A percentile compares a stretch with the other conserved stretches of the same genome.
phyloP scores from a whole-genome alignment of 176 grass and related monocot species.

The Aechmea fasciata region DNA sequence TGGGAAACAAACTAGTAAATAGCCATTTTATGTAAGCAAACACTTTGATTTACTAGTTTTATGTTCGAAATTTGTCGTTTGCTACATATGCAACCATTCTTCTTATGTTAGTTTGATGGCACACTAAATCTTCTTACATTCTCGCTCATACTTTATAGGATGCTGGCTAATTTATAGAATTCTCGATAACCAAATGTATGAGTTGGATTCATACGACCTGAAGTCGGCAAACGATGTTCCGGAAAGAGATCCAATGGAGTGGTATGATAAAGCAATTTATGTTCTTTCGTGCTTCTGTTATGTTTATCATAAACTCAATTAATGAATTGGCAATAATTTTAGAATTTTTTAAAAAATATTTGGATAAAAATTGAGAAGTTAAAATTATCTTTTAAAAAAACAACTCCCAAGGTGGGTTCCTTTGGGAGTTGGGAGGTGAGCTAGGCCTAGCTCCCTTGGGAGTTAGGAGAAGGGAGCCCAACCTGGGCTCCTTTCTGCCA shows the following conservation, averaged over 20 bases:
- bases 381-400: too few relatives aligned
- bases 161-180: constrained; percentile 88
- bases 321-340: background rate
- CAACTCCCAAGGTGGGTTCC: too few relatives aligned
- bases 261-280: constrained; percentile 41
- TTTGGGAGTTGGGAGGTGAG: too few relatives aligned
- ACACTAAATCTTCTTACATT: background rate
- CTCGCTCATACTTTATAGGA: constrained; percentile 31
- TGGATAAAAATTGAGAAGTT: too few relatives aligned
- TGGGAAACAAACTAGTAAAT: too few relatives aligned
- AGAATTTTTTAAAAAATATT: too few relatives aligned
- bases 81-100: background rate
- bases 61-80: background rate
- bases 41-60: background rate
- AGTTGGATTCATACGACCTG: constrained; percentile 82
- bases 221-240: constrained; percentile 89
- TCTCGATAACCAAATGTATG: constrained; percentile 37
- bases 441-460: too few relatives aligned
- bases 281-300: background rate
- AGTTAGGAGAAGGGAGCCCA: too few relatives aligned
- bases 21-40: too few relatives aligned
- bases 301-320: background rate
- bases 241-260: constrained; percentile 89
- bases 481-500: too few relatives aligned
- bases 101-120: background rate